These are phyloP conservation scores for Nicotiana otophora DNA, from an alignment of 257 asterid genomes.

Conservation along the genomic window DNA sequence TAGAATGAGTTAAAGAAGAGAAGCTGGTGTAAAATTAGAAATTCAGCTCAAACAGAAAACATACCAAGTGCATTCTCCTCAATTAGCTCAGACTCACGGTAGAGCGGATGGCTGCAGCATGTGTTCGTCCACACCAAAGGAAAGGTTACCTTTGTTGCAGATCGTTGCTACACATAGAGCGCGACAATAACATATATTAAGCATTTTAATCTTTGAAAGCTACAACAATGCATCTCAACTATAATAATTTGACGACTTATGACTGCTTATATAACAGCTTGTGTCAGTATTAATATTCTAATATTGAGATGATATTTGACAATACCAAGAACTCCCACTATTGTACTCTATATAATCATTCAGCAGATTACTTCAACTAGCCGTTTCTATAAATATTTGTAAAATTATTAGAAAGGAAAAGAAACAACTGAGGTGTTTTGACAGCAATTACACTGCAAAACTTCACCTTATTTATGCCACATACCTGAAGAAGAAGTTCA, in stretches of 20 bases:
- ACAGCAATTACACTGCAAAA: background rate
- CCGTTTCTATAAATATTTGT: background rate
- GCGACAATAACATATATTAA: background rate
- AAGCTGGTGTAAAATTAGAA: background rate
- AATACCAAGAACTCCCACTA: background rate
- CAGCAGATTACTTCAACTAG: background rate
- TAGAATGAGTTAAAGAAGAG: background rate
- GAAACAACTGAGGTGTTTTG: background rate
- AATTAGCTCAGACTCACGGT: constrained; percentile 86
- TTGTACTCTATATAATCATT: background rate
- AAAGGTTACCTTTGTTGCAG: constrained; percentile 92
- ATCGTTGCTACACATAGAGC: constrained; percentile 67
- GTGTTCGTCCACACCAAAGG: constrained; percentile 98
- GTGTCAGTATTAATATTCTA: background rate
- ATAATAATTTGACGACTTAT: background rate
- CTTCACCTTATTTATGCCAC: background rate
- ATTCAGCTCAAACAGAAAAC: background rate
- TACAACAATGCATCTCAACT: background rate
- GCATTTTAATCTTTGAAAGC: background rate
- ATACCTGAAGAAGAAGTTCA: constrained; percentile 91
- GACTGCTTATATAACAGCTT: background rate
- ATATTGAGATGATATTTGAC: background rate
- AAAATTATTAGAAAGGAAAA: background rate
- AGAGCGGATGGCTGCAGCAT: constrained; percentile 95
- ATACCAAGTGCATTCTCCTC: constrained; percentile 76